Conservation (phyloP, 257 asterid species). For the Thymus mandschuricus region DNA sequence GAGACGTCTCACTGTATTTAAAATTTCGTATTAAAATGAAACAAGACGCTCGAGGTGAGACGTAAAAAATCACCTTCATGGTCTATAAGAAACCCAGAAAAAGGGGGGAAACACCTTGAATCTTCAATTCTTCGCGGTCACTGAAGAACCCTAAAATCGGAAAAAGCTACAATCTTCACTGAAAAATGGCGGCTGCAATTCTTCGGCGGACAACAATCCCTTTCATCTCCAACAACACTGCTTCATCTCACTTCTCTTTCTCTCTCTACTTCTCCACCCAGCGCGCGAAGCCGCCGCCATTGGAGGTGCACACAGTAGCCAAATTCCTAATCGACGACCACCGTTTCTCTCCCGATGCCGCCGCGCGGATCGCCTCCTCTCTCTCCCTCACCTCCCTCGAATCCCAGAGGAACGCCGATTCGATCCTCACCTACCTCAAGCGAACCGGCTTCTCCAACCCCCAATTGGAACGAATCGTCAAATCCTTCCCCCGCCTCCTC, state of each 20-base stretch:
- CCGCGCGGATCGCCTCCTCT: slow-evolving; percentile 14
- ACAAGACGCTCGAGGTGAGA: no score
- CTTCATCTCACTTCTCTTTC: background rate
- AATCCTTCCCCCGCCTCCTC: slow-evolving; percentile 27
- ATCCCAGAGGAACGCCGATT: slow-evolving; percentile 31
- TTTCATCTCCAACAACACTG: background rate
- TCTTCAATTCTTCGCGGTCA: no score
- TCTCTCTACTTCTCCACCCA: slow-evolving; percentile 1
- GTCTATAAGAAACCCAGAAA: no score
- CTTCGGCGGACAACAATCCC: background rate
- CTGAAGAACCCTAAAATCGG: no score
- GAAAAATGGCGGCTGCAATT: background rate
- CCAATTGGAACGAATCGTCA: slow-evolving; percentile 40
- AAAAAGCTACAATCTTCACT: no score
- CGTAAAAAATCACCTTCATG: no score
- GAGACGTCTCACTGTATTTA: no score
- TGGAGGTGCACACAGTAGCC: background rate
- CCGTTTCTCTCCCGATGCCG: slow-evolving; percentile 27
- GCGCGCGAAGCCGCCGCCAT: background rate
- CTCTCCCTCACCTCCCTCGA: slow-evolving; percentile 19
- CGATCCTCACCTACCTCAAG: slow-evolving; percentile 29
- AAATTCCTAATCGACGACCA: slow-evolving; percentile 22
- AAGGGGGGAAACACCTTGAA: no score
- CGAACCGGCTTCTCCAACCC: slow-evolving; percentile 38
- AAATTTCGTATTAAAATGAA: no score